Percentiles rank a stretch among this genome's conserved stretches.
Evolutionary conservation across 768 basidiomycete genomes (phyloP).

Genomic region (Tylopilus felleus): DNA sequence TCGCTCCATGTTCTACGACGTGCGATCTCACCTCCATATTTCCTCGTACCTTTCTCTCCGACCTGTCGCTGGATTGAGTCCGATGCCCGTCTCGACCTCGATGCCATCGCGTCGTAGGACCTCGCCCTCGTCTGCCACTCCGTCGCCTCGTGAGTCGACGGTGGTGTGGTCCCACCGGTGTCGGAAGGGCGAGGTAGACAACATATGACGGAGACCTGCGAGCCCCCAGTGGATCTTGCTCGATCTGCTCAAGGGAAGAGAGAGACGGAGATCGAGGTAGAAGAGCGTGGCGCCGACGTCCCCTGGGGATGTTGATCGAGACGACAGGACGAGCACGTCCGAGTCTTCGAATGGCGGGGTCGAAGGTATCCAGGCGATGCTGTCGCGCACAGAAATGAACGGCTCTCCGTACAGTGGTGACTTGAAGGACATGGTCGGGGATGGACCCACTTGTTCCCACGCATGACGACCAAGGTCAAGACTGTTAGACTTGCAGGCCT

Average conservation of each 20-base stretch:
- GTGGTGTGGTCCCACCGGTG: constrained; percentile 16
- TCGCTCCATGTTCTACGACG: neutral
- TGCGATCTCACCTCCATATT: neutral
- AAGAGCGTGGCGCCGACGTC: constrained; percentile 16
- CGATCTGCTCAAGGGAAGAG: constrained; percentile 14
- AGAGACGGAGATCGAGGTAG: constrained; percentile 26
- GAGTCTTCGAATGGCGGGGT: constrained; percentile 23
- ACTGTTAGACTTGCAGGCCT: constrained; percentile 3
- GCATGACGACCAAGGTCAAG: constrained; percentile 8
- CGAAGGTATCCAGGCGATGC: constrained; percentile 22
- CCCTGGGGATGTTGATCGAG: constrained; percentile 19
- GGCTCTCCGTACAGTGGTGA: constrained; percentile 15
- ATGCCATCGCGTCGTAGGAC: neutral
- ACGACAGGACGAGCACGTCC: constrained; percentile 28
- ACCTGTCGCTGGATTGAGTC: neutral
- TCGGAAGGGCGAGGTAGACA: constrained; percentile 18
- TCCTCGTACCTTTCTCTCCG: neutral
- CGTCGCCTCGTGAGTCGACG: constrained; percentile 19
- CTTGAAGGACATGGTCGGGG: no score
- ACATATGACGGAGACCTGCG: constrained; percentile 20
- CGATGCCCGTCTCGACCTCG: neutral
- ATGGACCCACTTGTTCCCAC: no score
- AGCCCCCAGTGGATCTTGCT: constrained; percentile 25
- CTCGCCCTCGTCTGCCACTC: neutral
- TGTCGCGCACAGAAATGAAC: constrained; percentile 20